Evolutionary conservation across 352 stramenopile genomes (phyloP).

Genomic region (Phytopythium boreale): DNA sequence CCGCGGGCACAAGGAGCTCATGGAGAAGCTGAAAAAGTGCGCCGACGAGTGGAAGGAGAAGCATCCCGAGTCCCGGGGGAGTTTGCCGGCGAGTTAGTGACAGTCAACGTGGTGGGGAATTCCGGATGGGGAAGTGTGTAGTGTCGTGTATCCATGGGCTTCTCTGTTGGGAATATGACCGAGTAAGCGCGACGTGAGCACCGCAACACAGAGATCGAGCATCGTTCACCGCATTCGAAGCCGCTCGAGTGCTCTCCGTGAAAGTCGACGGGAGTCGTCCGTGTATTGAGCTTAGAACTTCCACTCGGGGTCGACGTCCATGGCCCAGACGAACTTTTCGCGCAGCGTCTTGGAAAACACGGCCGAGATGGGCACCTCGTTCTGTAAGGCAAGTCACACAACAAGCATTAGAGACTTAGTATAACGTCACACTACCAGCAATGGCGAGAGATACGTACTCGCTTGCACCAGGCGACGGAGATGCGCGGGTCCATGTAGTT

Average conservation of each 20-base stretch:
- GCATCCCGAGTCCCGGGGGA: not conserved
- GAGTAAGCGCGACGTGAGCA: not conserved
- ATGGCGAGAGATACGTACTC: constrained; percentile 88
- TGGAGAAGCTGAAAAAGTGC: constrained; percentile 67
- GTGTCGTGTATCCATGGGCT: not conserved
- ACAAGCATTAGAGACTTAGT: not conserved
- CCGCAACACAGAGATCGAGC: not conserved
- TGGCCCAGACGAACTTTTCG: constrained; percentile 99
- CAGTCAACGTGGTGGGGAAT: not conserved
- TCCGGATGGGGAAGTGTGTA: not conserved
- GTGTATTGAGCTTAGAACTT: constrained; percentile 81
- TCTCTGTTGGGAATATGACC: not conserved
- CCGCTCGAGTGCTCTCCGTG: not conserved
- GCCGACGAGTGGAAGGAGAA: constrained; percentile 53
- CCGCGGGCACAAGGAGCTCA: constrained; percentile 57
- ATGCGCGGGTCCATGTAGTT: constrained; percentile 99
- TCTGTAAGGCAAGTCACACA: constrained; percentile 36
- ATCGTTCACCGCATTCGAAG: not conserved
- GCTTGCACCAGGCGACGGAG: constrained; percentile 99
- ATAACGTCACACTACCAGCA: constrained; percentile 38
- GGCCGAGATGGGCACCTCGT: constrained; percentile 96
- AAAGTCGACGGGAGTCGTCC: not conserved
- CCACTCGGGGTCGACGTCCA: constrained; percentile 96
- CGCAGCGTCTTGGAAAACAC: constrained; percentile 98
- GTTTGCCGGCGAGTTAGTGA: not conserved